Base-by-base conservation (phyloP, 1,139 yeast species). In the Saccharomyces hybrid region DNA sequence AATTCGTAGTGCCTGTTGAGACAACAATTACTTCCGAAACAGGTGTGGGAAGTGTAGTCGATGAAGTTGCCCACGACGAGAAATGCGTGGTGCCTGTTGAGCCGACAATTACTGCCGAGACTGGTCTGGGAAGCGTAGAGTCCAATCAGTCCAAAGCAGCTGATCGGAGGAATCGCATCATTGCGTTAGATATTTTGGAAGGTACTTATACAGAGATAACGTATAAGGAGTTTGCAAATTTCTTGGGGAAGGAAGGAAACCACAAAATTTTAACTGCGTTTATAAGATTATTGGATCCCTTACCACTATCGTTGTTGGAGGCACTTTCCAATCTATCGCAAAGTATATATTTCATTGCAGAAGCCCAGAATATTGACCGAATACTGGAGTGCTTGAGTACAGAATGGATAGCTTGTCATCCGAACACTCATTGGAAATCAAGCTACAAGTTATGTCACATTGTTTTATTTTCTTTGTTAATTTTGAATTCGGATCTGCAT, bases 311-410 rank as follows among this genome's bases (percentile, higher is more conserved):
- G 56, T 67, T 84, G 49, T 69, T 87, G 56, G 72, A 71, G 3
- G 75, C 90, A 1, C 75, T 89, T 16, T 73, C 91, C 44, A 70
- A 71, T 52, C 71, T 89, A 48, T 88, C 95, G 60, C 76, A 80
- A 29, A 80, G 77, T 59, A 67, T 89, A 28, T 86, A 85, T 67
- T 76, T 89, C 63, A 83, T 83, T 63, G 96, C 95, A 2, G 96
- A 89, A 68, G 83, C 95, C 1, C 95, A 87, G 62, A 88, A 85
- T 63, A 80, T 89, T 56, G 96, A 88, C 69, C 76, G 88, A 49
- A 78, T 88, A 25, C 72, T 89, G 56, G 84, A 85, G 47, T 76
- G 85, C 1, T 84, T 88, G 66, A 78, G 95, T 27, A 78, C 79
- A 56, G 78, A 86, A 55, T 89, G 91, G 86, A 55, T 58, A 3